These are phyloP conservation scores for Vanrija pseudolonga DNA, from an alignment of 1,284 basidiomycete genomes.

Conservation along the genomic window DNA sequence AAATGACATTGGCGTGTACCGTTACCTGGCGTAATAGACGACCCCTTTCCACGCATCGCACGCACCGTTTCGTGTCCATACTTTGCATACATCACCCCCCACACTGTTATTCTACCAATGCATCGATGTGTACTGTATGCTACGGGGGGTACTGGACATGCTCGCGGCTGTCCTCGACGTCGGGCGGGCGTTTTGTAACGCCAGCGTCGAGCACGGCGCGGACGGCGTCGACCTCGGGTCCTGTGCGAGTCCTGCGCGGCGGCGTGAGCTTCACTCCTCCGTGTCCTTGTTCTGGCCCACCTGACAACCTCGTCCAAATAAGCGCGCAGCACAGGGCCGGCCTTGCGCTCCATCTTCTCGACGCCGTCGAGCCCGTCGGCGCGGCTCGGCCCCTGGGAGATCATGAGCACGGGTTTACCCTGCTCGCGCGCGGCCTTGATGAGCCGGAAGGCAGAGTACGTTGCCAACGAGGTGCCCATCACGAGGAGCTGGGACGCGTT, in stretches of 20 bases:
- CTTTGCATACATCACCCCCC: not conserved
- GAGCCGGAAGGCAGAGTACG: constrained; percentile 84
- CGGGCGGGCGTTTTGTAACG: constrained; percentile 5
- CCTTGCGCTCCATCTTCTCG: constrained; percentile 70
- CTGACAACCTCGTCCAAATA: constrained; percentile 46
- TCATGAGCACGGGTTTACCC: constrained; percentile 69
- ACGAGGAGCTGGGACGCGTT: constrained; percentile 66
- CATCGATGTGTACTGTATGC: not conserved
- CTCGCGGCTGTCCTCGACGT: no score
- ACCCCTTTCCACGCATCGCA: not conserved
- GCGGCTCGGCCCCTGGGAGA: constrained; percentile 81
- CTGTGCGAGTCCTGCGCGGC: constrained; percentile 28
- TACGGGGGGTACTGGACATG: no score
- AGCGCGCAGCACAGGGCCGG: constrained; percentile 64
- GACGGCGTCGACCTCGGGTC: constrained; percentile 38
- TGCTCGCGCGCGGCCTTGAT: constrained; percentile 72
- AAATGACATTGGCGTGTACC: constrained; percentile 42
- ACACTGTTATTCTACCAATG: constrained; percentile 3
- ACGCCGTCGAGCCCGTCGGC: constrained; percentile 70
- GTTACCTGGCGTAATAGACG: constrained; percentile 38
- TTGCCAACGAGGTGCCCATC: constrained; percentile 83
- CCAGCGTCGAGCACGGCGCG: constrained; percentile 34
- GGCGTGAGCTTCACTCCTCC: constrained; percentile 2
- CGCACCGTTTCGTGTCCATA: not conserved
- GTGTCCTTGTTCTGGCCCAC: constrained; percentile 21